These are phyloP conservation scores for Oryza meyeriana DNA, from an alignment of 176 grass and related monocot species.

Conservation along the genomic window DNA sequence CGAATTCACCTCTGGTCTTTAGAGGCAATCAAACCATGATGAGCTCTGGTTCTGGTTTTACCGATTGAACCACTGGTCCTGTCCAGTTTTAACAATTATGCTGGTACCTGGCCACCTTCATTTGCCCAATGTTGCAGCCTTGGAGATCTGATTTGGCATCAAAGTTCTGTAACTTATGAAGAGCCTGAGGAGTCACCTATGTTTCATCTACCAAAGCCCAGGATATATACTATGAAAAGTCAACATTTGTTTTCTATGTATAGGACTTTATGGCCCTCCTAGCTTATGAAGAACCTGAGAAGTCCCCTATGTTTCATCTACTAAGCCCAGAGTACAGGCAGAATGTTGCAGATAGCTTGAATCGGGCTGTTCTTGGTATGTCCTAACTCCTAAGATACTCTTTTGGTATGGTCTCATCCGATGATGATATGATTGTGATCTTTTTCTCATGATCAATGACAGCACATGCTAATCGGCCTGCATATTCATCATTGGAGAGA, in stretches of 20 bases:
- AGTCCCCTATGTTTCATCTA: slow-evolving; percentile 96
- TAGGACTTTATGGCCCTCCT: slow-evolving; percentile 90
- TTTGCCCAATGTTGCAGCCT: not conserved
- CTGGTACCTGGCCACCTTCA: not conserved
- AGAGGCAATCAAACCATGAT: too few relatives aligned
- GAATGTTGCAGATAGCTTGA: slow-evolving; percentile 80
- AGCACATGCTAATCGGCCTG: slow-evolving; percentile 83
- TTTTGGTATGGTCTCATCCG: not conserved
- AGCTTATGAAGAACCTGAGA: slow-evolving; percentile 93
- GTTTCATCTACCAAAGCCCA: too few relatives aligned
- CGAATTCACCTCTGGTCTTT: too few relatives aligned
- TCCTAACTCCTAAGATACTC: slow-evolving; percentile 1
- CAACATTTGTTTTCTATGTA: slow-evolving; percentile 27
- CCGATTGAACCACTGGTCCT: too few relatives aligned
- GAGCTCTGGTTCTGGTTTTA: too few relatives aligned
- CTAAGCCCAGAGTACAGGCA: slow-evolving; percentile 87
- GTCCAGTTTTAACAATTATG: too few relatives aligned
- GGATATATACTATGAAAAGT: slow-evolving; percentile 16
- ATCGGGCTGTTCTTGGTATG: slow-evolving; percentile 90
- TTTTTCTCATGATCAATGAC: slow-evolving; percentile 29
- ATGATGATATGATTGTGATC: slow-evolving; percentile 1
- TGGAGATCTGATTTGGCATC: not conserved
- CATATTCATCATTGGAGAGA: slow-evolving; percentile 88
- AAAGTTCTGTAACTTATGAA: slow-evolving; percentile 1
- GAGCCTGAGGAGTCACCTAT: too few relatives aligned